Evolutionary conservation across 345 rosid genomes (phyloP).

Genomic region (Citrus medica): DNA sequence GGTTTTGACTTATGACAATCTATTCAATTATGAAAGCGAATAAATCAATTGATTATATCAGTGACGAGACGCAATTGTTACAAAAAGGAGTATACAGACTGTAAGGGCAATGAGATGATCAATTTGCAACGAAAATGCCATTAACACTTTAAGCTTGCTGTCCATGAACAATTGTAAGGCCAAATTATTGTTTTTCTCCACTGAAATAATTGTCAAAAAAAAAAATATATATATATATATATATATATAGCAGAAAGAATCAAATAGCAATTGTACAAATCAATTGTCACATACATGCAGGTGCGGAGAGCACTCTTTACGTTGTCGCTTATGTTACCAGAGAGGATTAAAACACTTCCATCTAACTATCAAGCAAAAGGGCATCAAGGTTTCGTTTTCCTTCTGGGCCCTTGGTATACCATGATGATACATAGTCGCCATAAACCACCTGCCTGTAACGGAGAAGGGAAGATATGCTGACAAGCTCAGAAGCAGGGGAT

Average conservation of each 20-base stretch:
- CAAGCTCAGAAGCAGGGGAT: slow-evolving; percentile 57
- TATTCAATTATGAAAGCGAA: background rate
- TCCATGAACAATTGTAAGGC: background rate
- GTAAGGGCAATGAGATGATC: no score
- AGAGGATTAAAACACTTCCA: background rate
- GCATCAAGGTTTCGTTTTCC: slow-evolving; percentile 81
- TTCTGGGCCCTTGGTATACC: slow-evolving; percentile 81
- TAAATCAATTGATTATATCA: background rate
- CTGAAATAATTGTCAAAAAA: background rate
- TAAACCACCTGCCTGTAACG: slow-evolving; percentile 48
- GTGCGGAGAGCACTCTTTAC: background rate
- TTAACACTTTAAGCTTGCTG: background rate
- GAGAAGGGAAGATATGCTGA: slow-evolving; percentile 33
- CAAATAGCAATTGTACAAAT: background rate
- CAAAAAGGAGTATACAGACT: background rate
- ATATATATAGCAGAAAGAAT: background rate
- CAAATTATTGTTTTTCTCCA: background rate
- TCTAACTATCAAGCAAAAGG: slow-evolving; percentile 26
- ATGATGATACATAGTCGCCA: slow-evolving; percentile 65
- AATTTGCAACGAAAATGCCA: background rate
- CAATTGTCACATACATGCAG: background rate
- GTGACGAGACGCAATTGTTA: background rate
- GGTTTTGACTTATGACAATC: background rate
- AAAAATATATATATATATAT: no score
- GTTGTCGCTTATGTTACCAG: background rate